These are phyloP conservation scores for Epithele typhae DNA, from an alignment of 768 basidiomycete genomes.

Conservation along the genomic window DNA sequence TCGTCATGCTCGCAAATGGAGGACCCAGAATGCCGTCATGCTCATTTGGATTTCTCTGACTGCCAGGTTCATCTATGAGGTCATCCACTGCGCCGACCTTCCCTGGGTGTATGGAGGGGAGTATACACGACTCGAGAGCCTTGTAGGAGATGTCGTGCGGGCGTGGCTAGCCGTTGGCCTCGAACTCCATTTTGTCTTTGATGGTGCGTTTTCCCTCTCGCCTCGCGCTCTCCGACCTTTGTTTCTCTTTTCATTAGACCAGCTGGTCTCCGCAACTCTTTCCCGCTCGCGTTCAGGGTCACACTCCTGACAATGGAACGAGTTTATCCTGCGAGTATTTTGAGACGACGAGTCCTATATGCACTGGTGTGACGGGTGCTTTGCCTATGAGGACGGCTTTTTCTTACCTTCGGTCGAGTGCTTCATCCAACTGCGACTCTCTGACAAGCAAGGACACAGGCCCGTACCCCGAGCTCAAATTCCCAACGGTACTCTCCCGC, in stretches of 20 bases:
- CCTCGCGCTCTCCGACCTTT: background rate
- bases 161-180: constrained; percentile 71
- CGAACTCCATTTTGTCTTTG: constrained; percentile 72
- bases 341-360: no score
- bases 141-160: constrained; percentile 47
- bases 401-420: no score
- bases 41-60: constrained; percentile 1
- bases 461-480: constrained; percentile 66
- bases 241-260: no score
- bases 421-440: no score
- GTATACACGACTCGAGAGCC: constrained; percentile 50
- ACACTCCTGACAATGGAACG: no score
- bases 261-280: no score
- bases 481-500: constrained; percentile 60
- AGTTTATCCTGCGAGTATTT: no score
- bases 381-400: no score
- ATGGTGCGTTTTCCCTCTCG: constrained; percentile 47
- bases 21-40: no score
- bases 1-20: no score
- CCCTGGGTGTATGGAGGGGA: constrained; percentile 90
- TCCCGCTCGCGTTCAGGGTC: no score
- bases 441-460: constrained; percentile 50
- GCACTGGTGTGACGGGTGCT: no score
- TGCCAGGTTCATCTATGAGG: constrained; percentile 68
- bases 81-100: constrained; percentile 54